Percentiles rank a stretch among this genome's conserved stretches.
Conservation (phyloP, 2,329 filamentous ascomycete genomes). For the Zymoseptoria ardabiliae region DNA sequence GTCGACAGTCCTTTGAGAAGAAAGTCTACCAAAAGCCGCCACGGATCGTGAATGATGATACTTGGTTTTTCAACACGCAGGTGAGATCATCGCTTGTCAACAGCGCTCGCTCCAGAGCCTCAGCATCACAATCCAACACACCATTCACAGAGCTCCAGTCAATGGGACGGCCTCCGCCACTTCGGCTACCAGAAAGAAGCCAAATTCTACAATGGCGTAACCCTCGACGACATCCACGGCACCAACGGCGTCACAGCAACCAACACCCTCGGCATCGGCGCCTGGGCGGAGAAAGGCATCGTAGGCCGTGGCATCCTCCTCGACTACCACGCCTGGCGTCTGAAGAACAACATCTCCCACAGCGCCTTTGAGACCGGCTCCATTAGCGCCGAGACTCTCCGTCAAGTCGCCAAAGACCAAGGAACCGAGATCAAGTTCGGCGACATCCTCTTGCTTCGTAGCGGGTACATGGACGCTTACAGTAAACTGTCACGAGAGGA, state of each 20-base stretch:
- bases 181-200: conserved; percentile 44
- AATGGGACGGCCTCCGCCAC: conserved; percentile 48
- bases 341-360: conserved; percentile 32
- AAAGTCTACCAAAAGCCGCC: conserved; percentile 46
- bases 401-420: conserved; percentile 40
- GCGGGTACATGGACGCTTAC: conserved; percentile 40
- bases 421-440: conserved; percentile 49
- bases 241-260: conserved; percentile 26
- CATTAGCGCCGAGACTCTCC: conserved; percentile 35
- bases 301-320: conserved; percentile 49
- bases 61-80: conserved; percentile 38
- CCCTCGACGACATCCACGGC: conserved; percentile 36
- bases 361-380: conserved; percentile 29
- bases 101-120: background rate
- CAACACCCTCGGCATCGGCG: conserved; percentile 39
- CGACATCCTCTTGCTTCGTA: conserved; percentile 47
- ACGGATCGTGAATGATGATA: conserved; percentile 52
- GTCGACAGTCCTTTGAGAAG: conserved; percentile 49
- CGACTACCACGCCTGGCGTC: conserved; percentile 46
- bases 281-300: conserved; percentile 48
- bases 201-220: conserved; percentile 31
- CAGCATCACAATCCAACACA: conserved; percentile 3
- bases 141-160: conserved; percentile 7
- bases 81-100: background rate
- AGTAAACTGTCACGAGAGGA: conserved; percentile 32